Evolutionary conservation across 352 stramenopile species (phyloP).

Genomic region (Phytophthora tubulina): DNA sequence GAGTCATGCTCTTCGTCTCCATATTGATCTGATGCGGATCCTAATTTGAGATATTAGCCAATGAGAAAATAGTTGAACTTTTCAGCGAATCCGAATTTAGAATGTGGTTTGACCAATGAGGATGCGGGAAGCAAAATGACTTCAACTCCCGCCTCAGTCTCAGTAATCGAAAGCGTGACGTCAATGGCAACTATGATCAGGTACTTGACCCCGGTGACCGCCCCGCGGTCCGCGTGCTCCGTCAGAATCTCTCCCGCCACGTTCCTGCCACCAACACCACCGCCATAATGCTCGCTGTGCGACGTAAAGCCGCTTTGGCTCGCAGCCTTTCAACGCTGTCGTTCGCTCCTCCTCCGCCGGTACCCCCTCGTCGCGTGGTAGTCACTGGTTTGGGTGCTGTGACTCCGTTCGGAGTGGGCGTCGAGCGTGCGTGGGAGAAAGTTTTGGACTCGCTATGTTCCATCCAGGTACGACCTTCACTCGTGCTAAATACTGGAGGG

Average conservation of each 20-base stretch:
- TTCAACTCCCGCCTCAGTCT: constrained; percentile 16
- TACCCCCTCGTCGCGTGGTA: constrained; percentile 83
- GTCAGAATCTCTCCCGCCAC: constrained; percentile 6
- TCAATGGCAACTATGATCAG: constrained; percentile 3
- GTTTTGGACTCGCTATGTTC: constrained; percentile 78
- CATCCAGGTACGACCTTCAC: constrained; percentile 52
- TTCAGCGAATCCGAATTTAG: neutral
- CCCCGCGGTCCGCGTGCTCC: constrained; percentile 15
- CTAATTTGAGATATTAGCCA: neutral
- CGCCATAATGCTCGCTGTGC: constrained; percentile 20
- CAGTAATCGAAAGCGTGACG: constrained; percentile 1
- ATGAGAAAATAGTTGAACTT: neutral
- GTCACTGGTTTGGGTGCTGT: constrained; percentile 92
- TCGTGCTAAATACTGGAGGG: neutral
- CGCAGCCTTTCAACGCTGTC: constrained; percentile 67
- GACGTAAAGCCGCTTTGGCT: constrained; percentile 13
- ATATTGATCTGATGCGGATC: constrained; percentile 24
- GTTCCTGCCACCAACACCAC: neutral
- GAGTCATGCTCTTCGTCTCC: constrained; percentile 11
- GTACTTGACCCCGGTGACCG: constrained; percentile 9
- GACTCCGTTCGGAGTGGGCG: constrained; percentile 87
- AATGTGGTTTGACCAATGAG: neutral
- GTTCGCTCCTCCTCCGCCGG: constrained; percentile 62
- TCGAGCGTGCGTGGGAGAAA: constrained; percentile 77
- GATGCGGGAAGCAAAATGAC: neutral